phyloP scores from a whole-genome alignment of 495 filamentous ascomycete genomes.

The Lasiosphaeris hirsuta region DNA sequence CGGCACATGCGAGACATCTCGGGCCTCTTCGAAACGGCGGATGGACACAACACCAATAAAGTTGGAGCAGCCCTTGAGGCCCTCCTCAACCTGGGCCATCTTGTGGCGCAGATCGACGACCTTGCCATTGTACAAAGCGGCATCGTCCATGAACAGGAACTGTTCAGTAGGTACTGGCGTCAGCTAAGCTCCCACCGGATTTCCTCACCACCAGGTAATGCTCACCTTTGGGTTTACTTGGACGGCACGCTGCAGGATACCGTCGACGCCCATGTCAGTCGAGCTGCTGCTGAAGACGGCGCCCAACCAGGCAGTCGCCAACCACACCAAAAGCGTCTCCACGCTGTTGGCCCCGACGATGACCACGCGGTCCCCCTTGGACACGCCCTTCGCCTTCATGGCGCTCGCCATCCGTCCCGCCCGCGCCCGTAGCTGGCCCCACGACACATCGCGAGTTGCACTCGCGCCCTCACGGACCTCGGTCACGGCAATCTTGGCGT shows the following conservation, averaged over 20 bases:
- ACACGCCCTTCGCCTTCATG: slow-evolving; percentile 59
- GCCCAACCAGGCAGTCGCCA: slow-evolving; percentile 63
- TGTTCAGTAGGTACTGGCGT: too few species aligned
- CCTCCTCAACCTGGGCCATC: slow-evolving; percentile 62
- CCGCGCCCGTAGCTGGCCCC: slow-evolving; percentile 55
- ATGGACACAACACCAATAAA: slow-evolving; percentile 64
- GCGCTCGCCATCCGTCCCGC: slow-evolving; percentile 58
- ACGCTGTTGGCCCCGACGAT: slow-evolving; percentile 69
- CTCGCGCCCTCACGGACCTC: slow-evolving; percentile 67
- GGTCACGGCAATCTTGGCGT: slow-evolving; percentile 63
- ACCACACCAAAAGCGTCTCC: slow-evolving; percentile 63
- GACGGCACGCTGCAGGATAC: slow-evolving; percentile 67
- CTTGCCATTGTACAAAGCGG: slow-evolving; percentile 75
- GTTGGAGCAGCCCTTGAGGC: slow-evolving; percentile 54
- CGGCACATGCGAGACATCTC: slow-evolving; percentile 56
- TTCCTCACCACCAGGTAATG: too few species aligned
- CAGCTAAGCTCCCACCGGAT: slow-evolving; percentile 12
- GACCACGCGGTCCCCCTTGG: slow-evolving; percentile 67
- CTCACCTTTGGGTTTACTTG: slow-evolving; percentile 63
- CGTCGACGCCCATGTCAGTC: slow-evolving; percentile 77
- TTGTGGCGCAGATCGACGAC: slow-evolving; percentile 66
- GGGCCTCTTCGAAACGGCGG: slow-evolving; percentile 58
- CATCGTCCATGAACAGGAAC: slow-evolving; percentile 76
- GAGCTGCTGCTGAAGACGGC: slow-evolving; percentile 68
- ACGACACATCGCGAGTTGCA: slow-evolving; percentile 57